These are phyloP conservation scores for Rutstroemia sp. DNA, from an alignment of 2,329 filamentous ascomycete genomes.

Conservation along the genomic window DNA sequence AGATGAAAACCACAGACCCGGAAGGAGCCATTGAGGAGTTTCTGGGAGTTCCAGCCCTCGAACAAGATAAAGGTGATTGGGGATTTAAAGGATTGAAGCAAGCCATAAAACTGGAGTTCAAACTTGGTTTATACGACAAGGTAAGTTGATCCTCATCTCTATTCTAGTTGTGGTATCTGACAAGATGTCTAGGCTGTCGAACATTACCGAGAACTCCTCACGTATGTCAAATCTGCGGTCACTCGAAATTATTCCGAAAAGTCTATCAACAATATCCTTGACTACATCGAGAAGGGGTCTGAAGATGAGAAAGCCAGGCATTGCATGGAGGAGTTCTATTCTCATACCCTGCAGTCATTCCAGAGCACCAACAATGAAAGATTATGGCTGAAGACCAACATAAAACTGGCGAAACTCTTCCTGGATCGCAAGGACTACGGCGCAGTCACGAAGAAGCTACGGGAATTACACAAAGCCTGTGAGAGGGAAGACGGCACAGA, in stretches of 20 bases:
- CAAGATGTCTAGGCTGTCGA: constrained; percentile 60
- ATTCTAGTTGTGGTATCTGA: neutral
- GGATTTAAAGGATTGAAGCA: constrained; percentile 98
- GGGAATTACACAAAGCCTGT: constrained; percentile 83
- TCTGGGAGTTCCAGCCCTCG: constrained; percentile 74
- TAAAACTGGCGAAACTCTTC: constrained; percentile 88
- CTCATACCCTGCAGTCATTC: constrained; percentile 85
- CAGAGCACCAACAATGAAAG: constrained; percentile 97
- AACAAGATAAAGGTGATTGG: constrained; percentile 94
- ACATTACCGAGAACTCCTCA: constrained; percentile 91
- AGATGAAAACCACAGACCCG: constrained; percentile 81
- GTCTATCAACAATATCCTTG: constrained; percentile 98
- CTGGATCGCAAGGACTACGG: constrained; percentile 85
- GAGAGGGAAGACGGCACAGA: constrained; percentile 80
- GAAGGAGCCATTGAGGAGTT: constrained; percentile 89
- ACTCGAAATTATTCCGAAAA: constrained; percentile 98
- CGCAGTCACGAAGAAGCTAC: constrained; percentile 72
- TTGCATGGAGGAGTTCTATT: constrained; percentile 94
- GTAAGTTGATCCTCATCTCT: constrained; percentile 36
- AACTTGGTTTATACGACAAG: constrained; percentile 78
- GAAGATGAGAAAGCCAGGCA: constrained; percentile 63
- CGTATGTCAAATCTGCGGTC: constrained; percentile 93
- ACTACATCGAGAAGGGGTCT: constrained; percentile 90
- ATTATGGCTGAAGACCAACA: constrained; percentile 95
- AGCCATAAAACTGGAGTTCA: constrained; percentile 95